These are phyloP conservation scores for Amanita molliuscula DNA, from an alignment of 768 basidiomycete species.

Conservation along the genomic window DNA sequence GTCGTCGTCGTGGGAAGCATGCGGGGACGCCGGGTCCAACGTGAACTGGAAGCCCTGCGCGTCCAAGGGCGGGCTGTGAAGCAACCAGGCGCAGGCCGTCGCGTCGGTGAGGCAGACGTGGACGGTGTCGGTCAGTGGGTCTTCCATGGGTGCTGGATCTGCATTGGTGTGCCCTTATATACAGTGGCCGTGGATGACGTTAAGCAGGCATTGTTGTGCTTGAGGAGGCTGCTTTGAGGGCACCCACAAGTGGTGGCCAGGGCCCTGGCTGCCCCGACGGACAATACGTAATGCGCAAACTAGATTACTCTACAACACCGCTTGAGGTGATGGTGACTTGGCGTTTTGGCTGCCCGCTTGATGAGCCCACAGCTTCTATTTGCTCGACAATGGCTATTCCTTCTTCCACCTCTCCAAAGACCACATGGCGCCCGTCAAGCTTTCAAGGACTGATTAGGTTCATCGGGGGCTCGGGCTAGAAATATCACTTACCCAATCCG, in stretches of 20 bases:
- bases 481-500: conserved; percentile 43
- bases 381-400: conserved; percentile 56
- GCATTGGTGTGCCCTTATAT: background rate
- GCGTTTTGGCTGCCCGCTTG: conserved; percentile 25
- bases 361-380: conserved; percentile 38
- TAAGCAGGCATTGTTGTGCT: background rate
- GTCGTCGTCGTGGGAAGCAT: background rate
- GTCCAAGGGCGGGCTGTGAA: background rate
- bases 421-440: conserved; percentile 60
- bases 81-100: background rate
- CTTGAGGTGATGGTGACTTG: conserved; percentile 52
- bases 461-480: background rate
- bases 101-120: background rate
- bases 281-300: no score
- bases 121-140: background rate
- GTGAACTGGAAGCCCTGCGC: background rate
- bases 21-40: background rate
- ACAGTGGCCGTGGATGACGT: background rate
- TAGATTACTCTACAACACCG: conserved; percentile 31
- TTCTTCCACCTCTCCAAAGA: conserved; percentile 60
- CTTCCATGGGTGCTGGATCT: background rate
- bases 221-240: background rate
- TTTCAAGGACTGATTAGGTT: conserved; percentile 8
- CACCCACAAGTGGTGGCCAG: background rate
- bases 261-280: no score